phyloP scores from a whole-genome alignment of 257 asterid species.

The Voacanga thouarsii region DNA sequence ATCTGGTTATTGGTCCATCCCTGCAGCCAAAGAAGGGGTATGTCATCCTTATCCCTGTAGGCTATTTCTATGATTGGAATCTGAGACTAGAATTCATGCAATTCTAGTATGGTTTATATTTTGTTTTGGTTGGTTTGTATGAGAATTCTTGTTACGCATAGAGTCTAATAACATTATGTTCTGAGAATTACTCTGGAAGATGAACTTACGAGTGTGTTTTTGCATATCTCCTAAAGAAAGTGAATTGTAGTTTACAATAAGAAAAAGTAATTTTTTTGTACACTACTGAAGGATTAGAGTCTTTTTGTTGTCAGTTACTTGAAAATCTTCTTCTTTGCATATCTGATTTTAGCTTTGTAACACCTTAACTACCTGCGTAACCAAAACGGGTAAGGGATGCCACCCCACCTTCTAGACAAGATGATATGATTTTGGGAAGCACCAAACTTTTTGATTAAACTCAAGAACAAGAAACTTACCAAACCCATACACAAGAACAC shows the following conservation, averaged over 20 bases:
- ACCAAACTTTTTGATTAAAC: too few species aligned
- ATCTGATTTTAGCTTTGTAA: conserved; percentile 47
- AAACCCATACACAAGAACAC: too few species aligned
- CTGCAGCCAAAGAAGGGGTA: conserved; percentile 54
- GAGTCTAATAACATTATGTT: not conserved
- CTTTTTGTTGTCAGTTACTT: conserved; percentile 11
- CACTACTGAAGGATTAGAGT: not conserved
- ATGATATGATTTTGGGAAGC: too few species aligned
- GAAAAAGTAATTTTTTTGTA: not conserved
- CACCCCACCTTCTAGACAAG: too few species aligned
- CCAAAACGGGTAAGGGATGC: too few species aligned
- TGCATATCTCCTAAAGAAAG: not conserved
- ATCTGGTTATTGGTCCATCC: conserved; percentile 59
- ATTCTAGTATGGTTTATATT: not conserved
- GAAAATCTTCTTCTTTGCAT: conserved; percentile 39
- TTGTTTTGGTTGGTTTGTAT: not conserved
- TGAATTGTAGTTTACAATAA: not conserved
- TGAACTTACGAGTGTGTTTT: not conserved
- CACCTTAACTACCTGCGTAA: too few species aligned
- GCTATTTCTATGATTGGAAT: not conserved
- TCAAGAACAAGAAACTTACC: too few species aligned
- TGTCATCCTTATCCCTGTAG: conserved; percentile 26
- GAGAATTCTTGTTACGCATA: not conserved
- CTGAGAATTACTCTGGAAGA: not conserved
- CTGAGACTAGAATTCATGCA: not conserved